Percentiles rank a stretch among this genome's conserved stretches.
Evolutionary conservation across 352 stramenopile genomes (phyloP).

Genomic region (Pythium biforme): DNA sequence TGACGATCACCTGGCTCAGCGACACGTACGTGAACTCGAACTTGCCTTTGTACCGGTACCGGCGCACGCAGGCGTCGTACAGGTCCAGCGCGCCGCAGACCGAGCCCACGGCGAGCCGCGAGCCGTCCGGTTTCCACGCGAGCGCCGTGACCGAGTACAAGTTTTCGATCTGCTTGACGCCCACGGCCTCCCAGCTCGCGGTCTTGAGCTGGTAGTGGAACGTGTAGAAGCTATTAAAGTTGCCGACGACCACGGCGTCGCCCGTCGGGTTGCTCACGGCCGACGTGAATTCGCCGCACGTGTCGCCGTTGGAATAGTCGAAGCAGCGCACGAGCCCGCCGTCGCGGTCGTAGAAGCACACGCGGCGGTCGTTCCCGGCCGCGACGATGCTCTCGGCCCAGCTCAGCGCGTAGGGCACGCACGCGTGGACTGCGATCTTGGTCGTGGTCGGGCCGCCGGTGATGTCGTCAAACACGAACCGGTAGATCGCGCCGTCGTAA

Average conservation of each 20-base stretch:
- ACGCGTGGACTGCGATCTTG: constrained; percentile 88
- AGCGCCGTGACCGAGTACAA: constrained; percentile 92
- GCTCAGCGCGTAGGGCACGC: constrained; percentile 87
- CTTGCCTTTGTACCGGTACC: constrained; percentile 92
- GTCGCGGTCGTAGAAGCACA: constrained; percentile 91
- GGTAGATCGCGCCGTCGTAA: constrained; percentile 91
- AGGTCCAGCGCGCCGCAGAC: constrained; percentile 91
- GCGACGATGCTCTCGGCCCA: constrained; percentile 91
- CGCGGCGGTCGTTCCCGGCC: constrained; percentile 89
- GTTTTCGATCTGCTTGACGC: constrained; percentile 88
- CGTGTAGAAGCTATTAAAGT: constrained; percentile 93
- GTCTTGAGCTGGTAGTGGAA: constrained; percentile 86
- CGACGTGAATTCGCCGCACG: constrained; percentile 79
- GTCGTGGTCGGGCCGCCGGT: constrained; percentile 74
- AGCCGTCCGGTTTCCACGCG: constrained; percentile 91
- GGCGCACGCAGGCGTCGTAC: constrained; percentile 91
- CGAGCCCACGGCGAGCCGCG: constrained; percentile 85
- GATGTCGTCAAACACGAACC: constrained; percentile 91
- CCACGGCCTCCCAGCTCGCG: constrained; percentile 81
- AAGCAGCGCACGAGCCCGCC: constrained; percentile 85
- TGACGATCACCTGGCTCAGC: constrained; percentile 93
- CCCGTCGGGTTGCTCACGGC: constrained; percentile 89
- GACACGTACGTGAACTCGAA: constrained; percentile 97
- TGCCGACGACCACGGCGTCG: constrained; percentile 90
- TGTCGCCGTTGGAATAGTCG: constrained; percentile 87